phyloP scores from a whole-genome alignment of 768 basidiomycete genomes.

The Pleurotus sapidus region DNA sequence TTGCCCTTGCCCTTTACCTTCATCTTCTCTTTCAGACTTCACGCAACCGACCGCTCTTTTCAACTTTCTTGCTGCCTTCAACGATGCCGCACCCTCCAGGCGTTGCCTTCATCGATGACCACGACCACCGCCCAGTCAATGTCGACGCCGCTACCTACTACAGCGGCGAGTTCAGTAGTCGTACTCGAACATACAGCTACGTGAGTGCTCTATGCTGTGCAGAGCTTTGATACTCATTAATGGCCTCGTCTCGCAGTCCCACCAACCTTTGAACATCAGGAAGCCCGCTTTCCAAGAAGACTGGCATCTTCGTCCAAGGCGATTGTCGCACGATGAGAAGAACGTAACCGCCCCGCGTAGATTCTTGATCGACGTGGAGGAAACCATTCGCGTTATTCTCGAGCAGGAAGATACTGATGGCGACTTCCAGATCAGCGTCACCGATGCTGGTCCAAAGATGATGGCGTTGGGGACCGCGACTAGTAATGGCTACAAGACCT shows the following conservation, averaged over 20 bases:
- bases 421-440: constrained; percentile 95
- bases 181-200: constrained; percentile 85
- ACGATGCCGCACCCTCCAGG: constrained; percentile 57
- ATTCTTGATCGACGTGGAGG: constrained; percentile 96
- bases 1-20: background rate
- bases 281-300: constrained; percentile 80
- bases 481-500: constrained; percentile 96
- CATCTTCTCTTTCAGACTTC: background rate
- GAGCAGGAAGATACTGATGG: constrained; percentile 98
- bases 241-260: constrained; percentile 43
- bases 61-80: constrained; percentile 46
- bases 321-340: constrained; percentile 94
- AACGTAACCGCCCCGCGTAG: constrained; percentile 75
- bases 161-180: constrained; percentile 74
- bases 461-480: constrained; percentile 95
- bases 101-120: constrained; percentile 67
- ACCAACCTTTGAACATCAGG: constrained; percentile 70
- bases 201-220: constrained; percentile 39
- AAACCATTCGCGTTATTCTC: constrained; percentile 93
- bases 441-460: constrained; percentile 95
- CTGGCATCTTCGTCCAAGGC: constrained; percentile 65
- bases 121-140: constrained; percentile 42
- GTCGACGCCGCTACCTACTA: constrained; percentile 82
- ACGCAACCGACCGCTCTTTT: constrained; percentile 3
- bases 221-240: constrained; percentile 9